Conservation (phyloP, 2,329 filamentous ascomycete genomes). For the Colletotrichum sp. region DNA sequence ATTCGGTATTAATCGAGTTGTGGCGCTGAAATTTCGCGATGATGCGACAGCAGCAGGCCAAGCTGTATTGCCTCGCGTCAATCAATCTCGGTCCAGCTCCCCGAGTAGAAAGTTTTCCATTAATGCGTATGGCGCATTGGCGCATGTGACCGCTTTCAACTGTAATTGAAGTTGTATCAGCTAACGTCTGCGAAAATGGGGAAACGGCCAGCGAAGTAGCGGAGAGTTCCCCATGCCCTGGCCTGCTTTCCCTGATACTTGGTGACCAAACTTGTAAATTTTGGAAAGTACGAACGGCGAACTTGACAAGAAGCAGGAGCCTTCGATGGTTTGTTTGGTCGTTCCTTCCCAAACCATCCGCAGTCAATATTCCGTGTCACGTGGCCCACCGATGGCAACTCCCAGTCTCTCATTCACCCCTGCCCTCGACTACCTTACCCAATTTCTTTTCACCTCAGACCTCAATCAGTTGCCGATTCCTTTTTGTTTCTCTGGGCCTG, state of each 20-base stretch:
- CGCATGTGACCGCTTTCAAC: too few species aligned
- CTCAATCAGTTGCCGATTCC: too few species aligned
- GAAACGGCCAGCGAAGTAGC: fast-evolving
- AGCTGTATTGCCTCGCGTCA: not conserved
- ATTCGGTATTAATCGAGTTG: not conserved
- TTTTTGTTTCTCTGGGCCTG: too few species aligned
- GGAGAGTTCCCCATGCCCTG: not conserved
- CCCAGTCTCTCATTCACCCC: too few species aligned
- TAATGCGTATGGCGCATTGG: not conserved
- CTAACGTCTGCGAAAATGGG: not conserved
- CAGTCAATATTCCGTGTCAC: too few species aligned
- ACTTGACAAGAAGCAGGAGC: not conserved
- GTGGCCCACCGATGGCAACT: too few species aligned
- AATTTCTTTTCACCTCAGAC: too few species aligned
- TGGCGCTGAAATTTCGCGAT: fast-evolving
- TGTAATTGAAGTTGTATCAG: not conserved
- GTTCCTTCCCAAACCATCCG: not conserved
- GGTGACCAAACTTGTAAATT: not conserved
- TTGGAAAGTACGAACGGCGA: not conserved
- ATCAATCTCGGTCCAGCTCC: fast-evolving
- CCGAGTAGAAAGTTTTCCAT: fast-evolving
- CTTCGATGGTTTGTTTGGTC: not conserved
- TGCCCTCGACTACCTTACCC: too few species aligned
- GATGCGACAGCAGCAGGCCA: fast-evolving
- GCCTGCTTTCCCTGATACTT: not conserved